Evolutionary conservation across 257 asterid genomes (phyloP), one percentile per base, ranked within the genome.

Genomic region (Paraleonurus japonicus): DNA sequence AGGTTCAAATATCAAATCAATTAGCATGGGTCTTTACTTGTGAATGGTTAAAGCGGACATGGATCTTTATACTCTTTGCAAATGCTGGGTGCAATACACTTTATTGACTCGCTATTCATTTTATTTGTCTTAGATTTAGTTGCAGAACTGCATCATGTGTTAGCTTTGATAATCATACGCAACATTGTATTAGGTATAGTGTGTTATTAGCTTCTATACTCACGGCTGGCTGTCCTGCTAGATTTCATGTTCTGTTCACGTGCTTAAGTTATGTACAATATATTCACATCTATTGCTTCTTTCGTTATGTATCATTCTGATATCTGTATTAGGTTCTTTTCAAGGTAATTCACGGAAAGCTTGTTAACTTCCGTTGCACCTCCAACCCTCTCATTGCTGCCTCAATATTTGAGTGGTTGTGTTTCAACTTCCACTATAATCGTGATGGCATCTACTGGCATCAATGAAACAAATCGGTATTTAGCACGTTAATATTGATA

Each of bases 341-440:
- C 16, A 23, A 30, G 62, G 51, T 23, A 67, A 30, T 20, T 59
- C 24, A 15, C 6, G 12, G 59, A 75, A 45, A 68, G 39, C 7
- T 6, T 67, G 65, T 32, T 33, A 32, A 33, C 66, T 62, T 69
- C 17, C 13, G 20, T 69, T 41, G n/a, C 57, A 61, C 65, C 59
- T 65, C 54, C 27, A 43, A 5, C 57, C 53, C 41, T 17, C 41
- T 16, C 72, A n/a, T 37, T 23, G 41, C 55, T 43, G 54, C 41
- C 2, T 13, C 37, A 32, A 13, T 47, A 35, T 58, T 67, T 60
- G 59, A 16, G 33, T 57, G 28, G 22, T 43, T 53, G 15, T 53
- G 60, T 53, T 53, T 53, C 60, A 20, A 17, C 11, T 50, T 17
- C 15, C 32, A 27, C 61, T 26, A 58, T 70, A 24, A 4, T 41